Conservation (phyloP, 257 asterid genomes). For the Solanum virginianum region DNA sequence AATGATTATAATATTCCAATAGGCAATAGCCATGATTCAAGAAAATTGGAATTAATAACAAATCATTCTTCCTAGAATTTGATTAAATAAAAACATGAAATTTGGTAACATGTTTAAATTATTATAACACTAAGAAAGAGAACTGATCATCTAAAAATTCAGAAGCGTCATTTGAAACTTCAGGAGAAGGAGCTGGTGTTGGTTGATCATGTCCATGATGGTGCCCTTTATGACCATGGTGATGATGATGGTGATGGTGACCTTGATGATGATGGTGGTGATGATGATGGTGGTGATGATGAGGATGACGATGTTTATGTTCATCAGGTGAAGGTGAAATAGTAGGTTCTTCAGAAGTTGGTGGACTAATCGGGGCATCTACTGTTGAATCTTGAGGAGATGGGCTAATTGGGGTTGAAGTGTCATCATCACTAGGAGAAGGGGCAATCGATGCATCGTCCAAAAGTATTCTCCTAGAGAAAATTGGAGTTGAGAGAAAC, state of each 20-base stretch:
- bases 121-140: neutral
- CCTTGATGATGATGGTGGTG: neutral
- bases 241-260: too few species aligned
- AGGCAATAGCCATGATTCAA: neutral
- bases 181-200: neutral
- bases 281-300: neutral
- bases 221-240: too few species aligned
- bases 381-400: neutral
- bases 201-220: neutral
- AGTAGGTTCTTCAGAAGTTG: too few species aligned
- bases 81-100: neutral
- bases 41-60: neutral
- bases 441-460: neutral
- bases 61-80: neutral
- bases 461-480: neutral
- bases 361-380: too few species aligned
- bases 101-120: neutral
- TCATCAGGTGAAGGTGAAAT: neutral
- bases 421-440: neutral
- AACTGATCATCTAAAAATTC: neutral
- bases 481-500: neutral
- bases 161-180: neutral
- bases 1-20: neutral
- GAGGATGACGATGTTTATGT: neutral
- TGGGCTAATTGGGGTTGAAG: neutral